These are phyloP conservation scores for Candida morakotiae DNA, from an alignment of 805 yeast species.

Conservation along the genomic window DNA sequence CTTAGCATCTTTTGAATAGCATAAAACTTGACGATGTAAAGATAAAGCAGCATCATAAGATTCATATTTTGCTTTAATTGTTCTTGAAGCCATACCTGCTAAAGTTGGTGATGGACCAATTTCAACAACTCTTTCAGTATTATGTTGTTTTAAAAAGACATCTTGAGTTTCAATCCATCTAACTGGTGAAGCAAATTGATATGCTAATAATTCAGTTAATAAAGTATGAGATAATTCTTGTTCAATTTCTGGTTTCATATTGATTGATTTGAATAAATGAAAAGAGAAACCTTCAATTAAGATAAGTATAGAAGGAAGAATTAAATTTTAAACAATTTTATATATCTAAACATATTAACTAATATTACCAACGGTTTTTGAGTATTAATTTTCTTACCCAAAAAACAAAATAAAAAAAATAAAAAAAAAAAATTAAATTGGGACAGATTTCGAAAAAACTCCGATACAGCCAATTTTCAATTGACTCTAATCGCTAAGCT, in stretches of 20 bases:
- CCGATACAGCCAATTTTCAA: no score
- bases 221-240: conserved; percentile 95
- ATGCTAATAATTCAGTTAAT: conserved; percentile 92
- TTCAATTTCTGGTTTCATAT: conserved; percentile 90
- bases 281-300: neutral
- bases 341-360: no score
- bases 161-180: conserved; percentile 99
- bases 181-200: conserved; percentile 98
- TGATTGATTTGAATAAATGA: conserved; percentile 2
- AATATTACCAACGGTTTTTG: neutral
- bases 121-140: conserved; percentile 96
- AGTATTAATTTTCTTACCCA: neutral
- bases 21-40: conserved; percentile 87
- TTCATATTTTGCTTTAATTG: conserved; percentile 92
- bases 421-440: no score
- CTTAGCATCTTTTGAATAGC: conserved; percentile 93
- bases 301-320: neutral
- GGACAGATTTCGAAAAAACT: no score
- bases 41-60: conserved; percentile 97
- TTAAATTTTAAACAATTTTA: neutral
- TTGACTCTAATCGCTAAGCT: no score
- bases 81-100: conserved; percentile 98
- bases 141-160: conserved; percentile 88
- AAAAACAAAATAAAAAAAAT: neutral
- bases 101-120: conserved; percentile 98